Base-by-base conservation (phyloP, 129 eudicot species). In the Ambrosia trifida region DNA sequence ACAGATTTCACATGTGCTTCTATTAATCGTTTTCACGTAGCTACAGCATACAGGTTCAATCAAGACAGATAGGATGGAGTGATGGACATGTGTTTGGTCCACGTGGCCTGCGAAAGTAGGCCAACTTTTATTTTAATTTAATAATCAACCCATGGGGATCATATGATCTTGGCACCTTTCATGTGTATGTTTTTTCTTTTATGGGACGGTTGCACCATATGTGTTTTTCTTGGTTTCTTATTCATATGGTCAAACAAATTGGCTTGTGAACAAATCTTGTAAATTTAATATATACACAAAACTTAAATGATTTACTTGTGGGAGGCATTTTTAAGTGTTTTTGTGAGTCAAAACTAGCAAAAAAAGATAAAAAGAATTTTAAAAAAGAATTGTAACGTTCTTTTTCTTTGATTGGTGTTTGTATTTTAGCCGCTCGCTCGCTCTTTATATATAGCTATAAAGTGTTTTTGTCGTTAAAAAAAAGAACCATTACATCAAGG, bases 21-120 rank as follows among this genome's bases (percentile, higher is more conserved):
- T 10, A 77, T 69, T 62, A 54, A 77, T 77, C 81, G 81, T 77
- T 77, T 77, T 60, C 69, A 36, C 17, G 62, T 58, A 32, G 76
- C 41, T 35, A 61, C 46, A 58, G 16, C 3, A 8, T 59, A 38
- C 56, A 51, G 51, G 47, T 69, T 70, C 70, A 69, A 77, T 69
- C 69, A 77, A 68, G 57, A 53, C 81, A 69, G 81, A 70, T 47
- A 0, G 64, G 73, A 66, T 56, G 14, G 62, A 43, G 0, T 53
- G 73, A 66, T 56, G 14, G 62, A 43, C 81, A 70, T 77, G 81
- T 77, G 72, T 71, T 20, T 63, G 66, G 81, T 78, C 77, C 81
- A 78, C 77, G 77, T 78, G 81, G 81, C 77, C 57, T 17, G 4
- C 66, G 0, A 53, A 51, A 52, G 61, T 63, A 38, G 65, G 68